Evolutionary conservation across 352 stramenopile genomes (phyloP).

Genomic region (Halophytophthora batemanensis): DNA sequence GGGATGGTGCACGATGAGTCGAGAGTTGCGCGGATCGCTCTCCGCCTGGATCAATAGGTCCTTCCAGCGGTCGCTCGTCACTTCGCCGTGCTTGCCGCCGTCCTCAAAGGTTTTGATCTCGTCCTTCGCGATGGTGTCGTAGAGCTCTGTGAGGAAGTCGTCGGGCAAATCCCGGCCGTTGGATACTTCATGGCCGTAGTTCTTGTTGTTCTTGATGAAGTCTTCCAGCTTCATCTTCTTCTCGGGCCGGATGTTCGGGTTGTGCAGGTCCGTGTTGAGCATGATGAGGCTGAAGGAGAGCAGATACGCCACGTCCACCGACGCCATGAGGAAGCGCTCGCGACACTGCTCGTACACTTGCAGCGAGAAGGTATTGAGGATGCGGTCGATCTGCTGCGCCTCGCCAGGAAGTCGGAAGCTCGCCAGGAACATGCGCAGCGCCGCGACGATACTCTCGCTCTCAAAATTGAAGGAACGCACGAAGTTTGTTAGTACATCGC

Average conservation of each 20-base stretch:
- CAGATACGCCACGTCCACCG: slow-evolving; percentile 87
- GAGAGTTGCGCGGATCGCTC: slow-evolving; percentile 53
- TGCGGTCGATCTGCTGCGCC: slow-evolving; percentile 87
- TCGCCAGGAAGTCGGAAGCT: slow-evolving; percentile 84
- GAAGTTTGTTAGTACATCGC: slow-evolving; percentile 65
- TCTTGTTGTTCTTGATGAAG: slow-evolving; percentile 90
- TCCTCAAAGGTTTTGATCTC: slow-evolving; percentile 86
- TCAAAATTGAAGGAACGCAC: slow-evolving; percentile 84
- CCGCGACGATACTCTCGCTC: slow-evolving; percentile 63
- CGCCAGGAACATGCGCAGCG: slow-evolving; percentile 80
- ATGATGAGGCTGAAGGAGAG: slow-evolving; percentile 90
- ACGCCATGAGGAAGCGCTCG: slow-evolving; percentile 85
- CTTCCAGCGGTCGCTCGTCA: slow-evolving; percentile 78
- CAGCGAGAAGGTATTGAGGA: slow-evolving; percentile 84
- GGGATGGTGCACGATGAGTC: slow-evolving; percentile 55
- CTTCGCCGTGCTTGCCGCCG: slow-evolving; percentile 67
- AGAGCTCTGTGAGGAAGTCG: slow-evolving; percentile 75
- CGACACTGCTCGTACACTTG: slow-evolving; percentile 82
- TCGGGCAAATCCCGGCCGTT: slow-evolving; percentile 61
- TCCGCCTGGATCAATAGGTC: slow-evolving; percentile 74
- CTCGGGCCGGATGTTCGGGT: slow-evolving; percentile 78
- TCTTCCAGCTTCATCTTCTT: slow-evolving; percentile 86
- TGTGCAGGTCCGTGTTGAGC: slow-evolving; percentile 87
- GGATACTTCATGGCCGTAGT: slow-evolving; percentile 87
- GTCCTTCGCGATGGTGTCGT: slow-evolving; percentile 65